Conservation (phyloP, 1,139 yeast species). For the Suhomyces choctaworum region DNA sequence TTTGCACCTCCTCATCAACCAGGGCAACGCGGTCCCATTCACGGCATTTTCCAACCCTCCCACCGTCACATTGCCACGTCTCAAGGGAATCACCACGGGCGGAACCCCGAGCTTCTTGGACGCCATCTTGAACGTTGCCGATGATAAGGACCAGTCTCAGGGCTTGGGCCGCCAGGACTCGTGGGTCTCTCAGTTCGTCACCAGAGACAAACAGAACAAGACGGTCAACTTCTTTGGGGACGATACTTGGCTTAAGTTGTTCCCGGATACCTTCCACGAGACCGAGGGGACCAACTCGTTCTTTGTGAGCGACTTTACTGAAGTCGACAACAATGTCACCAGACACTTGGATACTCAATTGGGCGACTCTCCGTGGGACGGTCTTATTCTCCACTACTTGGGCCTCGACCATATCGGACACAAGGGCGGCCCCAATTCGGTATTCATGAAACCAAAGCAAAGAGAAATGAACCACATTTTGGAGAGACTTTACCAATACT, state of each 20-base stretch:
- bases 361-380: conserved; percentile 62
- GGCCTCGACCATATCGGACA: conserved; percentile 98
- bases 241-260: conserved; percentile 94
- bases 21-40: conserved; percentile 77
- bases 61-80: conserved; percentile 76
- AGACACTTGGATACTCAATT: conserved; percentile 71
- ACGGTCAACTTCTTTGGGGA: conserved; percentile 86
- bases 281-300: conserved; percentile 91
- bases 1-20: conserved; percentile 63
- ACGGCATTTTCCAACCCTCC: conserved; percentile 92
- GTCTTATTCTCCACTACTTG: conserved; percentile 80
- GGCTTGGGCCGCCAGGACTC: conserved; percentile 78
- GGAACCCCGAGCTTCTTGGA: conserved; percentile 78
- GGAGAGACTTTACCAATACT: conserved; percentile 47
- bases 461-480: conserved; percentile 79
- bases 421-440: conserved; percentile 86
- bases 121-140: conserved; percentile 91
- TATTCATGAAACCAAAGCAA: conserved; percentile 79
- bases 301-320: conserved; percentile 90
- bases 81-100: conserved; percentile 80
- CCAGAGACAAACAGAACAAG: conserved; percentile 32
- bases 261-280: conserved; percentile 56
- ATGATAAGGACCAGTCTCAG: conserved; percentile 75
- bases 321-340: conserved; percentile 91
- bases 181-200: conserved; percentile 71